Evolutionary conservation across 345 rosid genomes (phyloP).

Genomic region (Aurinia saxatilis): DNA sequence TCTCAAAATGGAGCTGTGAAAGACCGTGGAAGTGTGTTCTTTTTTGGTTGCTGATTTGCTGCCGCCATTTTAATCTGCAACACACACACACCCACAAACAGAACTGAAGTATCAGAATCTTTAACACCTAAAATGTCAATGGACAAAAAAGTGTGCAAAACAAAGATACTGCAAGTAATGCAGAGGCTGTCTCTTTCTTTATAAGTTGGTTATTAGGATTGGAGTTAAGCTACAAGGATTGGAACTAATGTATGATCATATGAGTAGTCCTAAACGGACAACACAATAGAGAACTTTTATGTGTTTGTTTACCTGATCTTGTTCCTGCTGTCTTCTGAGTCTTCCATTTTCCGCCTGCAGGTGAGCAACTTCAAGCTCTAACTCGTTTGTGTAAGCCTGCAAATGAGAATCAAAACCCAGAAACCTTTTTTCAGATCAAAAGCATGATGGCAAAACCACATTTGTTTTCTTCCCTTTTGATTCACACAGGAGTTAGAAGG

Average conservation of each 20-base stretch:
- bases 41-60: conserved; percentile 39
- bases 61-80: conserved; percentile 46
- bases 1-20: conserved; percentile 78
- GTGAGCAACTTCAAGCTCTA: conserved; percentile 48
- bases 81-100: conserved; percentile 6
- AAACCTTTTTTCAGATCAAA: background rate
- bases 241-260: background rate
- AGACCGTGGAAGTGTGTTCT: conserved; percentile 42
- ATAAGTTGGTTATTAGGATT: background rate
- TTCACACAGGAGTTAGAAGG: background rate
- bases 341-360: conserved; percentile 58
- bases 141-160: conserved; percentile 13
- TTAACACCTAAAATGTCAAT: background rate
- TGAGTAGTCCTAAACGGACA: background rate
- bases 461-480: background rate
- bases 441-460: background rate
- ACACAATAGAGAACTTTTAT: background rate
- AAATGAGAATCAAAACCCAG: background rate
- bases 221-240: background rate
- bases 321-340: conserved; percentile 52
- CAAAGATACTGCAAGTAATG: conserved; percentile 3
- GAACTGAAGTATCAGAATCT: conserved; percentile 14
- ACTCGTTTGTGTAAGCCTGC: conserved; percentile 70
- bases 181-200: conserved; percentile 1
- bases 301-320: conserved; percentile 46